A percentile compares a stretch with the other conserved stretches of the same genome.
phyloP scores from a whole-genome alignment of 495 filamentous ascomycete species.

The Cladorrhinum samala region DNA sequence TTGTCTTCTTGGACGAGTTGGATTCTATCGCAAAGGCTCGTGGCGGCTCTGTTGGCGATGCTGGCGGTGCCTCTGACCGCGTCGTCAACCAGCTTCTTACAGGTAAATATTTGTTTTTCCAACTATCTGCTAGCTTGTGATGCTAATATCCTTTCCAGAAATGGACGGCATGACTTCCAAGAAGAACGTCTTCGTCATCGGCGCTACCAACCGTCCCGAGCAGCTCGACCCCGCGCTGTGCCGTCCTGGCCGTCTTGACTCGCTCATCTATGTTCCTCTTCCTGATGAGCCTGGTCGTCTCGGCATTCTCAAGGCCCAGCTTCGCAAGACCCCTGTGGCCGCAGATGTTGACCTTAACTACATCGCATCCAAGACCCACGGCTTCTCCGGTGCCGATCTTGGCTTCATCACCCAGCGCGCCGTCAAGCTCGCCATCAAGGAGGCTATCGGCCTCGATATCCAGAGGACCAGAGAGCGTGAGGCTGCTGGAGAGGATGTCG shows the following conservation, averaged over 20 bases:
- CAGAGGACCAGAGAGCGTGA: slow-evolving; percentile 83
- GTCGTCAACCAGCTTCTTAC: slow-evolving; percentile 99
- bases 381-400: slow-evolving; percentile 98
- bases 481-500: slow-evolving; percentile 72
- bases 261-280: slow-evolving; percentile 93
- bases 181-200: slow-evolving; percentile 99
- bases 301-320: slow-evolving; percentile 87
- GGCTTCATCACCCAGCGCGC: slow-evolving; percentile 98
- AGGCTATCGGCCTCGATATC: slow-evolving; percentile 85
- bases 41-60: slow-evolving; percentile 95
- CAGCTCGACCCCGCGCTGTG: slow-evolving; percentile 96
- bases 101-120: slow-evolving; percentile 51
- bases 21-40: slow-evolving; percentile 99
- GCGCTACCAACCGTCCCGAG: slow-evolving; percentile 96
- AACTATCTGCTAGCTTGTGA: background rate
- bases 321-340: slow-evolving; percentile 95
- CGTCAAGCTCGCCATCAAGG: slow-evolving; percentile 98
- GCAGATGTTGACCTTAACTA: slow-evolving; percentile 78
- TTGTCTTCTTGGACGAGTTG: slow-evolving; percentile 97
- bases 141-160: slow-evolving; percentile 57
- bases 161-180: slow-evolving; percentile 99
- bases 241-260: slow-evolving; percentile 97
- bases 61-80: slow-evolving; percentile 96
- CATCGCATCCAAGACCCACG: slow-evolving; percentile 96
- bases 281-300: slow-evolving; percentile 84